Evolutionary conservation across 306 rosid species (phyloP).

Genomic region (Inga laurina): DNA sequence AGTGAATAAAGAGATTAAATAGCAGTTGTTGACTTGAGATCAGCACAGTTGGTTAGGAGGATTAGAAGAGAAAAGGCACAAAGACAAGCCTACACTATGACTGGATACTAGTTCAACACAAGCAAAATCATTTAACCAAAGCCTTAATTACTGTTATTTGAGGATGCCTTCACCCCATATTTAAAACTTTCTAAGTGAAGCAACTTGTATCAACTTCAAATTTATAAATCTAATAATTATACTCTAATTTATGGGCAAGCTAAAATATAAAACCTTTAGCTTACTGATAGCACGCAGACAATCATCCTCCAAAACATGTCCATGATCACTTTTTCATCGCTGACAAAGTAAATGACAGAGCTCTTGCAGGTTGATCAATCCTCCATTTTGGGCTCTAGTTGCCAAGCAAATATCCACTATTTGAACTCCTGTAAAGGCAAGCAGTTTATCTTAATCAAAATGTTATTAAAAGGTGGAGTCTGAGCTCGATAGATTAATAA

Average conservation of each 20-base stretch:
- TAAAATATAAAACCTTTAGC: conserved; percentile 70
- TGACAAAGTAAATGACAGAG: conserved; percentile 76
- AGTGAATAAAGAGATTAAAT: conserved; percentile 3
- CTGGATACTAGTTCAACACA: neutral
- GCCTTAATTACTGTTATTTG: neutral
- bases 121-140: neutral
- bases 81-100: conserved; percentile 12
- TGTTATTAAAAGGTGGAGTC: conserved; percentile 5
- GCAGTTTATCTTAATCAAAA: conserved; percentile 34
- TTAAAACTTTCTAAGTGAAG: neutral
- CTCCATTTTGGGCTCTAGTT: conserved; percentile 90
- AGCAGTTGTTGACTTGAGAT: neutral
- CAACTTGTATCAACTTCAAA: neutral
- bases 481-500: conserved; percentile 17
- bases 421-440: conserved; percentile 87
- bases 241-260: neutral
- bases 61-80: neutral
- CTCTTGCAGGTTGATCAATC: conserved; percentile 82
- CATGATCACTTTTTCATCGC: conserved; percentile 78
- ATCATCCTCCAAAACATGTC: conserved; percentile 91
- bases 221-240: conserved; percentile 10
- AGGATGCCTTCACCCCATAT: neutral
- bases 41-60: neutral
- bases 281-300: conserved; percentile 90
- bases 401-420: conserved; percentile 94